Evolutionary conservation across 2,329 filamentous ascomycete genomes (phyloP), one percentile per base, ranked within the genome.

Genomic region (Fusarium pilosicola): DNA sequence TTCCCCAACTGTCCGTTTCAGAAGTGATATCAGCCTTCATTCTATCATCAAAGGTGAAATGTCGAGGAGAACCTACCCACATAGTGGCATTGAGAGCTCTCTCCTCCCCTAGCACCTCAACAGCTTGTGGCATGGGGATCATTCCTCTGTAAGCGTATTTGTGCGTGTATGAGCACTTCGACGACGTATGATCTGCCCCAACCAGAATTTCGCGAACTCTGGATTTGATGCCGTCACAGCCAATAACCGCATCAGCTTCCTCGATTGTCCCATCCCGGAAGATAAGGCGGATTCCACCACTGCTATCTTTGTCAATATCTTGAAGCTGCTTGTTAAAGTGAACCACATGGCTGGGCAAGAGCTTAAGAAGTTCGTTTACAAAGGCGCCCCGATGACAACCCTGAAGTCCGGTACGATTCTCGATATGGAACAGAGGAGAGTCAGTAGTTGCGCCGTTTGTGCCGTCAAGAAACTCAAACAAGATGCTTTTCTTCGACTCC

Each of bases 251-350:
- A 9, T 45, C 42, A 20, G 11, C 42, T 8, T 18, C 42, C 0
- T 45, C 42, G 4, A 9, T 18, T 13, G 17, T 0, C 7, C 11
- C 42, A 4, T 45, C 42, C 5, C 6, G 24, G 11, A 45, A 45
- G 3, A 3, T 7, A 26, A 45, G 42, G 11, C 24, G 24, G 15
- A 26, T 13, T 13, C 24, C 10, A 20, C 42, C 24, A 45, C 10
- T 14, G 7, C 3, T 9, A 4, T 5, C 3, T 20, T 26, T 1
- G 11, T 45, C 24, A 2, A 20, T 12, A 13, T 11, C 8, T 4
- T 45, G 24, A 13, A 45, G 42, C 18, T 45, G 24, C 7, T 45
- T 45, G 1, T 45, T 9, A 4, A 45, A 26, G 1, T 20, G 17
- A 1, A 45, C 24, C 5, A 45, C 24, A 6, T 45, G 11, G 17